A percentile compares a stretch with the other conserved stretches of the same genome.
Conservation (phyloP, 2,329 filamentous ascomycete species). For the Pestalotiopsis sp. region DNA sequence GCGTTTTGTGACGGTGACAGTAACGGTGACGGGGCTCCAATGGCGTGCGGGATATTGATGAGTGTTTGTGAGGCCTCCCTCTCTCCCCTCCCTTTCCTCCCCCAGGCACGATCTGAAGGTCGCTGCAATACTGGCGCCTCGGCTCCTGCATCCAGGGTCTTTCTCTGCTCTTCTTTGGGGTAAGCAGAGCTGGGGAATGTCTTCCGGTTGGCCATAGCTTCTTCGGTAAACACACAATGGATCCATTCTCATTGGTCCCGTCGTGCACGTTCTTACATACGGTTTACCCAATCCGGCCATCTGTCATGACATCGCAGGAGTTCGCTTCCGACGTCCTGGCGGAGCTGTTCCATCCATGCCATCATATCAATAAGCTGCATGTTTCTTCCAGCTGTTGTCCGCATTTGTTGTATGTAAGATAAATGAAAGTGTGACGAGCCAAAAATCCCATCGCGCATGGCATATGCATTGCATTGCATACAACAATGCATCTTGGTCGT, state of each 20-base stretch:
- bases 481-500: neutral
- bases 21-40: neutral
- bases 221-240: neutral
- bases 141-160: neutral
- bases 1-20: neutral
- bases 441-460: neutral
- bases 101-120: neutral
- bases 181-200: neutral
- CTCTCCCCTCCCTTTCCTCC: neutral
- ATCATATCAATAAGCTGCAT: neutral
- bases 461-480: neutral
- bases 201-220: neutral
- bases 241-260: conserved; percentile 1
- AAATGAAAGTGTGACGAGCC: neutral
- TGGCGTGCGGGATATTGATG: neutral
- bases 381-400: neutral
- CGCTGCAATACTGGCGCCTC: neutral
- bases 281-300: conserved; percentile 5
- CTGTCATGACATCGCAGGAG: neutral
- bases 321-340: neutral
- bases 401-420: neutral
- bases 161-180: neutral
- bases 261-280: neutral
- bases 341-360: neutral
- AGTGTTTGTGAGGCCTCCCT: conserved; percentile 4